phyloP scores from a whole-genome alignment of 192 early-diverging fungal genomes.

The Lobulomyces angularis region DNA sequence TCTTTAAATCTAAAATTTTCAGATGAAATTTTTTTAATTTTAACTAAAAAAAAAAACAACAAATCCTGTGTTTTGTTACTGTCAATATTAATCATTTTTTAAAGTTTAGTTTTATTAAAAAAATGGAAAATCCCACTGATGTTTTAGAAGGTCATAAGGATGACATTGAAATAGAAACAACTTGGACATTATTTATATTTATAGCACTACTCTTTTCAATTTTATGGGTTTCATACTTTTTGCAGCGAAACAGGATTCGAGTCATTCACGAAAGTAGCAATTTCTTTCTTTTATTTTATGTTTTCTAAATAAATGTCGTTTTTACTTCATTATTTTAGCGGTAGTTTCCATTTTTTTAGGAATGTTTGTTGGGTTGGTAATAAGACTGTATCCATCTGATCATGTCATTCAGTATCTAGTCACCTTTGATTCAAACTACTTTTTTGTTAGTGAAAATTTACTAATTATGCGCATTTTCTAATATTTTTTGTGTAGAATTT shows the following conservation, averaged over 20 bases:
- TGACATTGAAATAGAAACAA: constrained; percentile 60
- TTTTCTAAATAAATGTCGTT: constrained; percentile 21
- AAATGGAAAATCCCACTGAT: too few relatives aligned
- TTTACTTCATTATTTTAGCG: constrained; percentile 6
- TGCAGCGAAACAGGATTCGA: constrained; percentile 75
- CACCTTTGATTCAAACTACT: constrained; percentile 79
- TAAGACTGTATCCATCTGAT: constrained; percentile 32
- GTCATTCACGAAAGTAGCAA: constrained; percentile 91
- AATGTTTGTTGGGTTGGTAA: constrained; percentile 55
- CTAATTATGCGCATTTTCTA: too few relatives aligned
- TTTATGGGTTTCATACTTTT: constrained; percentile 76
- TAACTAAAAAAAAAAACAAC: too few relatives aligned
- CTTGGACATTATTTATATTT: constrained; percentile 77
- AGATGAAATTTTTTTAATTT: too few relatives aligned
- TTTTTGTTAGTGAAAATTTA: too few relatives aligned
- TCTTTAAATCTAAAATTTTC: too few relatives aligned
- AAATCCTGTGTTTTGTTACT: too few relatives aligned
- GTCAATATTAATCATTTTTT: too few relatives aligned
- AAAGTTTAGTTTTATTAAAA: too few relatives aligned
- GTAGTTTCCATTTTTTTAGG: constrained; percentile 19
- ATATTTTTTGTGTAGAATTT: too few relatives aligned
- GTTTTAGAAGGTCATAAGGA: too few relatives aligned
- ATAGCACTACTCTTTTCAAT: constrained; percentile 72
- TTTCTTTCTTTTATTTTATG: constrained; percentile 76
- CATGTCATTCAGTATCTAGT: constrained; percentile 63